A percentile compares a stretch with the other conserved stretches of the same genome.
Conservation (phyloP, 73 alveolate species). For the Stentor roeselii region DNA sequence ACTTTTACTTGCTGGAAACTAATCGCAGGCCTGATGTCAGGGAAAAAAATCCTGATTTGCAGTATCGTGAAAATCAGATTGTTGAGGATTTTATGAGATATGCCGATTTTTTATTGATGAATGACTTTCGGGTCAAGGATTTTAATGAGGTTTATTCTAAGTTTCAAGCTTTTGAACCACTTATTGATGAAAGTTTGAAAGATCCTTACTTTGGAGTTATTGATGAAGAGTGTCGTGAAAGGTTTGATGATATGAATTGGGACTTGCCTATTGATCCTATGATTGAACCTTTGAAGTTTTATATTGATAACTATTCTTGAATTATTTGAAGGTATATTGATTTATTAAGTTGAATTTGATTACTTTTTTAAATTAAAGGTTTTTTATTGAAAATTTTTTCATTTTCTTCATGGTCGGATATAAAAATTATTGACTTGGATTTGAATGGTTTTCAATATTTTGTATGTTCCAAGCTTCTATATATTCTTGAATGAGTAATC, state of each 20-base stretch:
- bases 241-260: not conserved
- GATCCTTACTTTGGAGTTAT: constrained; percentile 22
- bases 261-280: constrained; percentile 32
- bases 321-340: too few species aligned
- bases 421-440: too few species aligned
- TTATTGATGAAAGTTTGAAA: not conserved
- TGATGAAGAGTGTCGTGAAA: not conserved
- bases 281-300: constrained; percentile 21
- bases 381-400: too few species aligned
- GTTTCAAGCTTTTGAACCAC: constrained; percentile 1
- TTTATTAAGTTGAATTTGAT: too few species aligned
- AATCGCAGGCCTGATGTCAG: constrained; percentile 27
- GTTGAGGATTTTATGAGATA: not conserved
- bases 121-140: not conserved
- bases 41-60: constrained; percentile 25
- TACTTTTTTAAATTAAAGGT: too few species aligned
- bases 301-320: constrained; percentile 15
- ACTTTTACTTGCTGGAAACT: constrained; percentile 17
- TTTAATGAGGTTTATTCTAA: not conserved
- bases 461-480: too few species aligned
- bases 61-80: constrained; percentile 5
- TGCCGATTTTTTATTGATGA: not conserved
- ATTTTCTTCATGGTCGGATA: too few species aligned
- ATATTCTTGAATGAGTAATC: too few species aligned
- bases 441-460: too few species aligned